These are phyloP conservation scores for Jamesozyma rosinii DNA, from an alignment of 805 yeast genomes.

Conservation along the genomic window DNA sequence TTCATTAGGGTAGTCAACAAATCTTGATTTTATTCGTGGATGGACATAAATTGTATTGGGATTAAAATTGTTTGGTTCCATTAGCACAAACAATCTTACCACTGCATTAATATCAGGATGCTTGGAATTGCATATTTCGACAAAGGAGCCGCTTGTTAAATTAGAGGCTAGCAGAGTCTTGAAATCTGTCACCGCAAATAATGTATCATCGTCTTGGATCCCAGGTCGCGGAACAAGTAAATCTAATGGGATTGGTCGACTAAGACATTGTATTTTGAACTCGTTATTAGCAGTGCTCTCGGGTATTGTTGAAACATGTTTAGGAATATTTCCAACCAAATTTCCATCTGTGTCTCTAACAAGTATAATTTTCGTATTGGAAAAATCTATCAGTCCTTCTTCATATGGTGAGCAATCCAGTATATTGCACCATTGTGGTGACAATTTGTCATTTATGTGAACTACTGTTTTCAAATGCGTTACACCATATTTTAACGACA, in stretches of 20 bases:
- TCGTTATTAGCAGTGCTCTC: background rate
- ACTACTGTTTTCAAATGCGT: slow-evolving; percentile 10
- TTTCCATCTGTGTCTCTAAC: slow-evolving; percentile 7
- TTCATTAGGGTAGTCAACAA: slow-evolving; percentile 3
- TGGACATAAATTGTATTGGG: slow-evolving; percentile 12
- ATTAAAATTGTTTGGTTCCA: slow-evolving; percentile 17
- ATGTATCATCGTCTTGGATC: slow-evolving; percentile 19
- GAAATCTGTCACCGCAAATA: slow-evolving; percentile 20
- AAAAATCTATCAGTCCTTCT: slow-evolving; percentile 17
- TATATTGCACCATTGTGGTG: slow-evolving; percentile 14
- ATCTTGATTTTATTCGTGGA: slow-evolving; percentile 21
- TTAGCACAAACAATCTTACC: slow-evolving; percentile 16
- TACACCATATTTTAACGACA: slow-evolving; percentile 18
- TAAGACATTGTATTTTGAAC: slow-evolving; percentile 9
- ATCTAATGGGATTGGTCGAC: slow-evolving; percentile 10
- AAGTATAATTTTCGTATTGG: slow-evolving; percentile 16
- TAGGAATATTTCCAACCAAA: background rate
- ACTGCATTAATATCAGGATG: background rate
- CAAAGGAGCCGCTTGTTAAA: slow-evolving; percentile 18
- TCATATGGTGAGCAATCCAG: slow-evolving; percentile 13
- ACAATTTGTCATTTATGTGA: slow-evolving; percentile 9
- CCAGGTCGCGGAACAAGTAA: slow-evolving; percentile 9
- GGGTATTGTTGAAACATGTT: background rate
- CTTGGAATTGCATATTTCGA: slow-evolving; percentile 6
- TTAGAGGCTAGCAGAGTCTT: slow-evolving; percentile 14